Evolutionary conservation across 2,329 filamentous ascomycete genomes (phyloP), one percentile per base, ranked within the genome.

Genomic region (Fusarium begoniae): DNA sequence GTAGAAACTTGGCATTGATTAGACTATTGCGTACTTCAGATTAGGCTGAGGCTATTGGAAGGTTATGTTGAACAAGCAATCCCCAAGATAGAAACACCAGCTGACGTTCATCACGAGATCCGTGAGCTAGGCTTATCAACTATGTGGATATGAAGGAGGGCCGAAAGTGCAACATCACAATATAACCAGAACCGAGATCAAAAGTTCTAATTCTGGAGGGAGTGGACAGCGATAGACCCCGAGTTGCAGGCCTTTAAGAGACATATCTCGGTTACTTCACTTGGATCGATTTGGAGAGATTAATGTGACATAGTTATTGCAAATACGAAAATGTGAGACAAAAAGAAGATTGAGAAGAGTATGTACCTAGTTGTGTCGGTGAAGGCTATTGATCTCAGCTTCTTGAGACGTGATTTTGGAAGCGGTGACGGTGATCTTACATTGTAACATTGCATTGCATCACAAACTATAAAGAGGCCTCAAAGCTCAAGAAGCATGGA

Each of bases 181-280:
- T 62, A 43, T 59, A 65, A 61, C 55, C 20, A 51, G 47, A 74
- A 66, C 72, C 72, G 72, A 75, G 41, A 74, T 74, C 72, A 66
- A 48, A 26, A 35, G 53, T 66, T 69, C 68, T 75, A 74, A 69
- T 59, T 72, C 63, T 62, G 66, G 67, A 72, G 54, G 53, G 57
- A 40, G 8, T 44, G 41, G 40, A 47, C 58, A 28, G 28, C 40
- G 37, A 53, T 44, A 66, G 44, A 41, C 28, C 18, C 37, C n/a
- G 43, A 61, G 15, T 50, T 50, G 57, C 48, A 62, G 48, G 58
- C 71, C 56, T 41, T 37, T 57, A 37, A 20, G 20, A 56, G 41
- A 56, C 48, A 32, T 64, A 69, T 74, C 37, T 72, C 67, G 71
- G 58, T 58, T 74, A 63, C 67, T 37, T 62, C 24, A 32, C 48